A percentile compares a stretch with the other conserved stretches of the same genome.
Evolutionary conservation across 352 stramenopile species (phyloP).

Genomic region (Pythium angustatum): DNA sequence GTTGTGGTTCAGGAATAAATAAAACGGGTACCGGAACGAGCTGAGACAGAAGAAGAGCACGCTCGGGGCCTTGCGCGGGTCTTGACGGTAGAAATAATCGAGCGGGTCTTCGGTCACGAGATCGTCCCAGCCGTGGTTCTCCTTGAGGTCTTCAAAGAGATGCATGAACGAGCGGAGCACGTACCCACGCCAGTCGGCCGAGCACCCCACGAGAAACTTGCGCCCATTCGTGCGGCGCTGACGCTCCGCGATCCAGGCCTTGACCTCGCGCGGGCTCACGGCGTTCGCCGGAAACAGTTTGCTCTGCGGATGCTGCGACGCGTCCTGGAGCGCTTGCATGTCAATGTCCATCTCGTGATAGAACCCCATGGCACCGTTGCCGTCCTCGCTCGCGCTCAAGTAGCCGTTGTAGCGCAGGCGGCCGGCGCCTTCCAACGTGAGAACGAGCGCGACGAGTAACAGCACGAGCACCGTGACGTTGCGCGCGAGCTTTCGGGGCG

Average conservation of each 20-base stretch:
- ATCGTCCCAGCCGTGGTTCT: constrained; percentile 63
- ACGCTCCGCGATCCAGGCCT: constrained; percentile 64
- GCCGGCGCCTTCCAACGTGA: constrained; percentile 48
- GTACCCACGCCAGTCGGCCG: constrained; percentile 58
- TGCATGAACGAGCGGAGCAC: constrained; percentile 66
- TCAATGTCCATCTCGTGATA: constrained; percentile 84
- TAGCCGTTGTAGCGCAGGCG: constrained; percentile 57
- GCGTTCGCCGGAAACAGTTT: constrained; percentile 48
- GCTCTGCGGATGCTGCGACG: constrained; percentile 34
- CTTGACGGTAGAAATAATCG: constrained; percentile 63
- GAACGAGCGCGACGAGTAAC: constrained; percentile 28
- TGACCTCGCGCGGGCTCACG: constrained; percentile 47
- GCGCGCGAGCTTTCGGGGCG: constrained; percentile 21
- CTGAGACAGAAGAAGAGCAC: constrained; percentile 81
- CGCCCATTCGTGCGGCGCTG: constrained; percentile 65
- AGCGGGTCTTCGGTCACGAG: constrained; percentile 56
- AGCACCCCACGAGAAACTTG: constrained; percentile 73
- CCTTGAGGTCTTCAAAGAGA: constrained; percentile 69
- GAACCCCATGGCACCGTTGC: constrained; percentile 64
- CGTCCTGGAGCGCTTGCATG: constrained; percentile 51
- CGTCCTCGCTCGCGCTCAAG: constrained; percentile 31
- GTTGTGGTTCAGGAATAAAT: constrained; percentile 60
- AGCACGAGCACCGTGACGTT: constrained; percentile 32
- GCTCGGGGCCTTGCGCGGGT: constrained; percentile 59
- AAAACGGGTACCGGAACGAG: constrained; percentile 66